Conservation (phyloP, 495 filamentous ascomycete species). For the Bacidia gigantensis region DNA sequence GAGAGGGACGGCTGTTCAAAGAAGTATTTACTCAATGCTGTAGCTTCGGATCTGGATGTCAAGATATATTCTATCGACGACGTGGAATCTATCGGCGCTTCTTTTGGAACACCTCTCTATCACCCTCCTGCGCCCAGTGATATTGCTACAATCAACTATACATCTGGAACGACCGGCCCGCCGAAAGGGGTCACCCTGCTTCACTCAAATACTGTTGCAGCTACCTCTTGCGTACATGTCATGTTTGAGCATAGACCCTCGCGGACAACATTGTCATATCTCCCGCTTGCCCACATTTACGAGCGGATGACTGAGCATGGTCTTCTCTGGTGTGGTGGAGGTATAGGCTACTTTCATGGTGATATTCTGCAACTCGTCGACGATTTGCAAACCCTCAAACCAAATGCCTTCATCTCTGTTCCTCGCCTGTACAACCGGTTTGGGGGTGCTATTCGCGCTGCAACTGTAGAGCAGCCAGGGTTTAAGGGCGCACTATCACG, state of each 20-base stretch:
- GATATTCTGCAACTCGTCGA: constrained; percentile 79
- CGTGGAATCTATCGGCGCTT: constrained; percentile 62
- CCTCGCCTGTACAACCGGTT: constrained; percentile 91
- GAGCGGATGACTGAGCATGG: constrained; percentile 70
- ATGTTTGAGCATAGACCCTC: constrained; percentile 33
- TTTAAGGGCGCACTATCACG: constrained; percentile 72
- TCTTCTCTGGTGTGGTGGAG: constrained; percentile 53
- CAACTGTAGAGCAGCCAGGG: constrained; percentile 65
- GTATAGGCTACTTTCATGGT: constrained; percentile 91
- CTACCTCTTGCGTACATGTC: constrained; percentile 42
- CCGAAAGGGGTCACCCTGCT: constrained; percentile 89
- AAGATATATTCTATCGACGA: constrained; percentile 63
- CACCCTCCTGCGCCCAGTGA: constrained; percentile 59
- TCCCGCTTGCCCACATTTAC: constrained; percentile 91
- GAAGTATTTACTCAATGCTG: constrained; percentile 53
- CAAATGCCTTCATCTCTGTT: constrained; percentile 75
- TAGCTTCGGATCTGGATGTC: constrained; percentile 60
- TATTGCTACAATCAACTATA: constrained; percentile 92
- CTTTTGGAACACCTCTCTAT: constrained; percentile 49
- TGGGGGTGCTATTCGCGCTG: constrained; percentile 60
- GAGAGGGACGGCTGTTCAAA: constrained; percentile 72
- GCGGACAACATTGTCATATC: constrained; percentile 68
- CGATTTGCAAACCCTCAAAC: constrained; percentile 75
- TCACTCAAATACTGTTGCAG: constrained; percentile 68
- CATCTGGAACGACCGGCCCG: constrained; percentile 85